phyloP scores from a whole-genome alignment of 805 yeast genomes.

The Jamesozyma lodderae region DNA sequence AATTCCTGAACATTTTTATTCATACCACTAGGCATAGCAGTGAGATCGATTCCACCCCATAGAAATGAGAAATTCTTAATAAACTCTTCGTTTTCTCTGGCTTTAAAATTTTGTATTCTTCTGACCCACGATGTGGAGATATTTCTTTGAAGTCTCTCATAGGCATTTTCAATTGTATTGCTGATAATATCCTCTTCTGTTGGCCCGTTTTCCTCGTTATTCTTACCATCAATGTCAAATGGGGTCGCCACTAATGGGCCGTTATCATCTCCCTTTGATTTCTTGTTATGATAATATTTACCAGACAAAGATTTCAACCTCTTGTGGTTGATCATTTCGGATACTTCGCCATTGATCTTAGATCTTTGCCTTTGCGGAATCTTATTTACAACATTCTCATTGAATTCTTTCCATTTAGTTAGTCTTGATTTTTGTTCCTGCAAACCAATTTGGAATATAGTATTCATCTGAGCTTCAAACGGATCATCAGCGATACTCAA shows the following conservation, averaged over 20 bases:
- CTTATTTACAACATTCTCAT: constrained; percentile 15
- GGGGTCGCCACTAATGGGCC: constrained; percentile 2
- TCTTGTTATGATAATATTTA: background rate
- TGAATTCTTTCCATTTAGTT: constrained; percentile 39
- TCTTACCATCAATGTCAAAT: constrained; percentile 6
- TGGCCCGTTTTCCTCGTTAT: constrained; percentile 4
- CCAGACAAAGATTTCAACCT: background rate
- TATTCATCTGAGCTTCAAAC: constrained; percentile 65
- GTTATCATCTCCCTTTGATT: background rate
- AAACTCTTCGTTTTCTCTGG: constrained; percentile 34
- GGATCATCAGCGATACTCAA: constrained; percentile 81
- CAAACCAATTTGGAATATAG: constrained; percentile 56
- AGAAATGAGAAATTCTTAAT: constrained; percentile 33
- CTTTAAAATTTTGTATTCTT: constrained; percentile 43
- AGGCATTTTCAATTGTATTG: constrained; percentile 8
- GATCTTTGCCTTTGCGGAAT: constrained; percentile 1
- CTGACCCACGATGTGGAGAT: constrained; percentile 64
- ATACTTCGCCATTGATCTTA: constrained; percentile 3
- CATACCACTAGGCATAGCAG: constrained; percentile 32
- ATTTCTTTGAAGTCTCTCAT: constrained; percentile 34
- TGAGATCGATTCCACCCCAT: constrained; percentile 33
- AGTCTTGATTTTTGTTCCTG: constrained; percentile 56
- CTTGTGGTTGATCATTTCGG: constrained; percentile 5
- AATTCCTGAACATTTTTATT: constrained; percentile 41
- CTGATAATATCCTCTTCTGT: background rate